These are phyloP conservation scores for Coemansia sp. DNA, from an alignment of 192 early-diverging fungal genomes.

Conservation along the genomic window DNA sequence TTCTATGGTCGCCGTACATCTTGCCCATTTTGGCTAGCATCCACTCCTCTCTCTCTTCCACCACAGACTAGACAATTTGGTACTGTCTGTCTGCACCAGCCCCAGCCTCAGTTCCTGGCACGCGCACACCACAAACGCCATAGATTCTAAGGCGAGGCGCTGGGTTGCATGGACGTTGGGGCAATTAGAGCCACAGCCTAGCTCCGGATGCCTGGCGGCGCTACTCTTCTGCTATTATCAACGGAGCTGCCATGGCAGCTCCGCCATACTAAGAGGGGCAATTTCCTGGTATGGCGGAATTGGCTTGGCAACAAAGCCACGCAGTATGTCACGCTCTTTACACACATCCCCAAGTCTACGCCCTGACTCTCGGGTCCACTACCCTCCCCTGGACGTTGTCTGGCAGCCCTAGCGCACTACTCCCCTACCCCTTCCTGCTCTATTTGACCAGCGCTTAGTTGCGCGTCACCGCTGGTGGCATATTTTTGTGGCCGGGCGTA, in stretches of 20 bases:
- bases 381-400: constrained; percentile 13
- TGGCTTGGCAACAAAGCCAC: constrained; percentile 31
- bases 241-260: background rate
- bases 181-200: background rate
- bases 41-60: background rate
- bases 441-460: background rate
- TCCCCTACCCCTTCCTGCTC: background rate
- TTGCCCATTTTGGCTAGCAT: background rate
- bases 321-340: constrained; percentile 19
- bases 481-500: background rate
- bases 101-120: constrained; percentile 5
- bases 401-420: background rate
- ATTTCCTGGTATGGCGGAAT: constrained; percentile 6
- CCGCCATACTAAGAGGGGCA: background rate
- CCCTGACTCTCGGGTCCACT: background rate
- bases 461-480: background rate
- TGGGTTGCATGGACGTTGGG: background rate
- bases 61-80: background rate
- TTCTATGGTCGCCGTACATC: background rate
- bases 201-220: background rate
- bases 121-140: background rate
- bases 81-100: background rate
- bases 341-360: constrained; percentile 5
- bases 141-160: background rate
- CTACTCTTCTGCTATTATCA: background rate